Evolutionary conservation across 768 basidiomycete species (phyloP).

Genomic region (Mycena maculata): DNA sequence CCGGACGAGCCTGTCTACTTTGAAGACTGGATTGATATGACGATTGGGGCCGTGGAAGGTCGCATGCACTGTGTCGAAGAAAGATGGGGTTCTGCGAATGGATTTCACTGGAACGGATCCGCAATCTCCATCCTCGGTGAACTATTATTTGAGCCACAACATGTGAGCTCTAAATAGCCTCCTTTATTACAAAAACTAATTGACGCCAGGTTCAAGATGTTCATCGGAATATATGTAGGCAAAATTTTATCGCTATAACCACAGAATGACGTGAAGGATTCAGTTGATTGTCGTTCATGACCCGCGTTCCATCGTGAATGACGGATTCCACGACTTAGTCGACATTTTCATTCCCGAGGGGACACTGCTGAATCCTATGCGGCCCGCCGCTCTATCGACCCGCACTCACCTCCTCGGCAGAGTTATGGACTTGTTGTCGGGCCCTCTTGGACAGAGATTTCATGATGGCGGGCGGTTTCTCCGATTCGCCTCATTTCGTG

Average conservation of each 20-base stretch:
- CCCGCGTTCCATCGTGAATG: conserved; percentile 31
- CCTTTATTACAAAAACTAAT: background rate
- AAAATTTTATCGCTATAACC: too few relatives aligned
- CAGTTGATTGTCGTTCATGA: too few relatives aligned
- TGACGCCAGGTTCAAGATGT: conserved; percentile 33
- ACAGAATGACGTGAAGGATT: too few relatives aligned
- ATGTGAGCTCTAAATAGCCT: conserved; percentile 11
- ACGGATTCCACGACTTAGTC: conserved; percentile 32
- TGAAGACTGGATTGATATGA: conserved; percentile 33
- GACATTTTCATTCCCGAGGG: conserved; percentile 34
- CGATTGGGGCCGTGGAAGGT: conserved; percentile 36
- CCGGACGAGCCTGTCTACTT: conserved; percentile 33
- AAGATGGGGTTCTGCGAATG: conserved; percentile 12
- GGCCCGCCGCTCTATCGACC: conserved; percentile 35
- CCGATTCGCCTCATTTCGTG: conserved; percentile 35
- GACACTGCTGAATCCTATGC: conserved; percentile 33
- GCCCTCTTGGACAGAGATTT: conserved; percentile 32
- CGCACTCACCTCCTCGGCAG: conserved; percentile 36
- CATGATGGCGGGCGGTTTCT: conserved; percentile 33
- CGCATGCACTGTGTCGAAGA: conserved; percentile 30
- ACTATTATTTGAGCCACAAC: conserved; percentile 33
- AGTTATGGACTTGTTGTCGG: conserved; percentile 32
- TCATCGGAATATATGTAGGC: conserved; percentile 29
- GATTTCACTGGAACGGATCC: conserved; percentile 34
- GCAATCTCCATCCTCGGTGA: conserved; percentile 31